Evolutionary conservation across 2,329 filamentous ascomycete genomes (phyloP).

Genomic region (Colletotrichum sp.): DNA sequence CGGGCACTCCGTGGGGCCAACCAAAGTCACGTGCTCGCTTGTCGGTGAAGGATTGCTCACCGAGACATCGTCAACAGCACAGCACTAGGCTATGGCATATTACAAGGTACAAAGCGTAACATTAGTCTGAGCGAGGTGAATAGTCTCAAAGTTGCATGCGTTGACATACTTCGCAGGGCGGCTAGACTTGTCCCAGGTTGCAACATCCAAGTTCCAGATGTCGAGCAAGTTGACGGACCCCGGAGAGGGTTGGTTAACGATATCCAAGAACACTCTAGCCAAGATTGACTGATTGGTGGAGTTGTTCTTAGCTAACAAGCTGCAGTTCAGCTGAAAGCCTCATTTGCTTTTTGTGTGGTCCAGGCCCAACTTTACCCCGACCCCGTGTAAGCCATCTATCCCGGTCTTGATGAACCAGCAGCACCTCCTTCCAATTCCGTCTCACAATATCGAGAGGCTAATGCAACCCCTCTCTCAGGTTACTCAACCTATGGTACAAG

Average conservation of each 20-base stretch:
- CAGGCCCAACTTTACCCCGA: not conserved
- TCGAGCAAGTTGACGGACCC: not conserved
- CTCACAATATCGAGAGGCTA: not conserved
- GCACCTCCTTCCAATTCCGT: not conserved
- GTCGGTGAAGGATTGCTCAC: slow-evolving; percentile 7
- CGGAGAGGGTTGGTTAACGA: not conserved
- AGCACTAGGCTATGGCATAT: not conserved
- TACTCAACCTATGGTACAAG: not conserved
- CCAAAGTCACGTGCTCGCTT: slow-evolving; percentile 18
- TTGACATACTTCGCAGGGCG: not conserved
- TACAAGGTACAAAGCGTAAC: not conserved
- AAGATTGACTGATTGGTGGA: not conserved
- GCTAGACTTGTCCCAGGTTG: not conserved
- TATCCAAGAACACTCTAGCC: not conserved
- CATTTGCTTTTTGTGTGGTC: not conserved
- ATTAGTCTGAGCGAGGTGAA: not conserved
- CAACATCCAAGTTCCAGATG: not conserved
- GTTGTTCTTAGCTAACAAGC: not conserved
- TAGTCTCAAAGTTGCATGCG: not conserved
- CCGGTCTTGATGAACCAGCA: not conserved
- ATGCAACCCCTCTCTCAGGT: not conserved
- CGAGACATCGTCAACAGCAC: slow-evolving; percentile 2
- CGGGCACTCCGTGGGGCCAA: not conserved
- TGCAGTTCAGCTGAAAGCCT: slow-evolving; percentile 11
- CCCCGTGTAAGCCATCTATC: not conserved